A percentile compares a stretch with the other conserved stretches of the same genome.
Evolutionary conservation across 768 basidiomycete species (phyloP).

Genomic region (Coprinopsis marcescibilis): DNA sequence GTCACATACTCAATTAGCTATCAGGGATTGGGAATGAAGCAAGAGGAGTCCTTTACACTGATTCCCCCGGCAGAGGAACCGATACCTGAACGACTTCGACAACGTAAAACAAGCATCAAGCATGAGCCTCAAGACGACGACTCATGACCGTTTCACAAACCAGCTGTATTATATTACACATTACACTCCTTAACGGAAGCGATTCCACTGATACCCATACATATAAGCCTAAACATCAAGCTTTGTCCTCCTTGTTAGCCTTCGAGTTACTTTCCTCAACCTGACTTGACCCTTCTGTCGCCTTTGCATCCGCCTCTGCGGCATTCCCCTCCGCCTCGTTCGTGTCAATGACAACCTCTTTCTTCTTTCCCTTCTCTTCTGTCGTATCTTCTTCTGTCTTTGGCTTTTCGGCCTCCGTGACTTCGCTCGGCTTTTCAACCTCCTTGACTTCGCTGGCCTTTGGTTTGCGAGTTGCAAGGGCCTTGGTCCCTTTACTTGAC

Average conservation of each 20-base stretch:
- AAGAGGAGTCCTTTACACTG: constrained; percentile 2
- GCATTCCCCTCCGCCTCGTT: constrained; percentile 1
- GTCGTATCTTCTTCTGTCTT: constrained; percentile 11
- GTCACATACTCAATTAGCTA: background rate
- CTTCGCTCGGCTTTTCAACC: no score
- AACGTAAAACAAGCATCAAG: constrained; percentile 7
- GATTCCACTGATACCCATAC: background rate
- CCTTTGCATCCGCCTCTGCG: constrained; percentile 11
- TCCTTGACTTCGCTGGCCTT: no score
- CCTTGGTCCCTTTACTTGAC: constrained; percentile 9
- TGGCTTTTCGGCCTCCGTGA: no score
- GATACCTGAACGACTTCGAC: constrained; percentile 6
- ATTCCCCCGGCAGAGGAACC: constrained; percentile 7
- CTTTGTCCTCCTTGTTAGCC: constrained; percentile 3
- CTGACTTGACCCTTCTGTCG: no score
- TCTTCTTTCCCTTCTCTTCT: constrained; percentile 1
- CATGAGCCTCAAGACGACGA: constrained; percentile 7
- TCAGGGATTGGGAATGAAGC: background rate
- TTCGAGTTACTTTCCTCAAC: constrained; percentile 7
- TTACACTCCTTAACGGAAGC: no score
- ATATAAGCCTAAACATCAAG: no score
- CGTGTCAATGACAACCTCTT: background rate
- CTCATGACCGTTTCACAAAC: background rate
- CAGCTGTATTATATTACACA: background rate
- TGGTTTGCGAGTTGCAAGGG: no score